Base-by-base conservation (phyloP, 2,329 filamentous ascomycete species). In the Talaromyces sp. region DNA sequence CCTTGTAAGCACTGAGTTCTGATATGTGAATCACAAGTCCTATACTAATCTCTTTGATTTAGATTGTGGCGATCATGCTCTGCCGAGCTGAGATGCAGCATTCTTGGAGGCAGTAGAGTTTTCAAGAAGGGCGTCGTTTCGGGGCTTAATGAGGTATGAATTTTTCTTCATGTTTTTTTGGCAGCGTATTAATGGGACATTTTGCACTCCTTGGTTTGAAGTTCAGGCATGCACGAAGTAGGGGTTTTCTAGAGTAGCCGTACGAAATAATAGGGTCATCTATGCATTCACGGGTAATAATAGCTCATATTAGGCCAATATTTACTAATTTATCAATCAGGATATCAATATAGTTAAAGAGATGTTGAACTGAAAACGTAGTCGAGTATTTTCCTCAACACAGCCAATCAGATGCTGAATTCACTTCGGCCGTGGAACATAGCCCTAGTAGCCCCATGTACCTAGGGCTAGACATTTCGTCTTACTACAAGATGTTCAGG, bases 21-120 rank as follows among this genome's bases (percentile, higher is more conserved):
- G 14, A 50, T 10, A 33, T 45, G 3, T 27, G 5, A 9, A 16
- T 13, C 19, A 24, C 14, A 47, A 14, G 31, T 41, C 39, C 3
- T 27, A n/a, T 56, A 33, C 41, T 63, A 47, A 63, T n/a, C 22
- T 57, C 10, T 37, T n/a, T 2, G 3, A 14, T 27, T 33, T 35
- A 62, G 60, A 54, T 62, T 41, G 47, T 62, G 8, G 61, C 50
- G 9, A 63, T 63, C 27, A 63, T 63, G 61, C 52, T 63, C 37
- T 56, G 50, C 33, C 61, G 61, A 57, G 61, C 61, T 56, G 61
- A 63, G 33, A 56, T 63, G n/a, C 45, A 47, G 19, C 60, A 62
- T 54, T 35, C 41, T 31, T 52, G 19, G 33, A 41, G 22, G 37
- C 24, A 54, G 47, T 62, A 54, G 27, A 60, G 5, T 50, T 11